These are phyloP conservation scores for Penicillium occitanis DNA, from an alignment of 2,329 filamentous ascomycete species.

Conservation along the genomic window DNA sequence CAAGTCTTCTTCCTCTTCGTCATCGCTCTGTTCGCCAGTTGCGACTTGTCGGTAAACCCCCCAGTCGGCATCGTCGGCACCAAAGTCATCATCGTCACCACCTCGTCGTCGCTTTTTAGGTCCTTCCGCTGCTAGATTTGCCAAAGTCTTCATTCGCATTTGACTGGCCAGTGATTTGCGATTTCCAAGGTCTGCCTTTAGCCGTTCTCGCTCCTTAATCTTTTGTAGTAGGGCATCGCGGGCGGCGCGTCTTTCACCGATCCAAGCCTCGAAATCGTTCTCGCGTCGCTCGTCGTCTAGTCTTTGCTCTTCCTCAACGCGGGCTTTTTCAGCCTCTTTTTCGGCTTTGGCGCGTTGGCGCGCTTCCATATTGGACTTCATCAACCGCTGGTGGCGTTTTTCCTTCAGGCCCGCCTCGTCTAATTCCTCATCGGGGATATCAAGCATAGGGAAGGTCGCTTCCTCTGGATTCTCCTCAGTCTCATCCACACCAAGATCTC, in stretches of 20 bases:
- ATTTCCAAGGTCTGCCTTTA: constrained; percentile 93
- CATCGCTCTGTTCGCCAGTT: constrained; percentile 74
- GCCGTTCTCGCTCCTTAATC: constrained; percentile 89
- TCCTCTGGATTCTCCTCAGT: constrained; percentile 74
- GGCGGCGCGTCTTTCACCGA: constrained; percentile 74
- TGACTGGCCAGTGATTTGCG: constrained; percentile 94
- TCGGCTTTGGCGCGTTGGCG: constrained; percentile 91
- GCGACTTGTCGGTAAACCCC: constrained; percentile 92
- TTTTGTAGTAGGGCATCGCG: constrained; percentile 70
- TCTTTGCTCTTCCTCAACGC: constrained; percentile 77
- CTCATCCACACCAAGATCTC: constrained; percentile 86
- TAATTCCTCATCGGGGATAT: constrained; percentile 85
- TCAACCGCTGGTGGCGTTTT: constrained; percentile 85
- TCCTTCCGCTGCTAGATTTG: constrained; percentile 88
- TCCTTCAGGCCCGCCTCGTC: constrained; percentile 89
- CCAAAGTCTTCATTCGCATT: constrained; percentile 97
- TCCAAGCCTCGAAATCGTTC: constrained; percentile 81
- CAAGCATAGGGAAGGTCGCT: constrained; percentile 80
- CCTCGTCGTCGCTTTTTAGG: constrained; percentile 82
- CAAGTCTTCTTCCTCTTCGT: constrained; percentile 90
- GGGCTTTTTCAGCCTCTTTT: constrained; percentile 87
- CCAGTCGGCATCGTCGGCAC: constrained; percentile 97
- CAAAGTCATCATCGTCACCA: constrained; percentile 93
- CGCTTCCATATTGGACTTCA: constrained; percentile 94
- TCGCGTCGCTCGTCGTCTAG: constrained; percentile 80